Base-by-base conservation (phyloP, 1,284 basidiomycete genomes). In the Ustilago crameri region DNA sequence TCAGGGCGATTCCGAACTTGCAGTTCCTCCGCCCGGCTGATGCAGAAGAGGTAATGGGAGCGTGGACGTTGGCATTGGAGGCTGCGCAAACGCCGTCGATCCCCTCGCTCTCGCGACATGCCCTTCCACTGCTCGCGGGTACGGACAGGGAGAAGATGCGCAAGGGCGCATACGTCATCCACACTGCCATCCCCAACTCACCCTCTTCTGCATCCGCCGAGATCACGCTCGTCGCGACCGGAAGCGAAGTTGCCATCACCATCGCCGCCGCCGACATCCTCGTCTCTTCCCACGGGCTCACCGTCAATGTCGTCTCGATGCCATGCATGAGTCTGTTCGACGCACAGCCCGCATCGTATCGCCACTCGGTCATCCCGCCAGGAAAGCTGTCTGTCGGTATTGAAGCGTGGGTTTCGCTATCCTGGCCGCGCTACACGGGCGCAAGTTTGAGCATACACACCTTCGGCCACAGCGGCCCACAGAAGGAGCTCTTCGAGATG, bases 261-360 rank as follows among this genome's bases (percentile, higher is more conserved):
- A 85, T 93, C 53, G 93, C 93, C 83, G 93, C 93, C 26, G 92
- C 91, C 58, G 87, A 87, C 82, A 88, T 88, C 80, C 87, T 86
- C 64, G 87, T 91, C 84, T 91, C 91, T 59, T 3, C 3, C 10
- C 26, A n/a, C 14, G 17, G 24, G 4, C 46, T 46, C 85, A 92
- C 90, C 86, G 89, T 89, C 67, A 89, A 93, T 48, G 83, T 96
- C 56, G 92, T 93, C 80, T 91, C 90, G 81, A 85, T 96, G 82
- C 93, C 94, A 22, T 95, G 91, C 85, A 92, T 91, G 89, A 87
- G 90, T 69, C 88, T 92, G 64, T 97, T 97, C 84, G 91, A 95
- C 85, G 86, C 88, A 79, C 94, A 96, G 86, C 85, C 88, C 65
- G 84, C 87, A 77, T 88, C 90, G 67, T 97, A 97, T 87, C 89